Conservation (phyloP, 2,329 filamentous ascomycete genomes). For the Nemania bipapillata region DNA sequence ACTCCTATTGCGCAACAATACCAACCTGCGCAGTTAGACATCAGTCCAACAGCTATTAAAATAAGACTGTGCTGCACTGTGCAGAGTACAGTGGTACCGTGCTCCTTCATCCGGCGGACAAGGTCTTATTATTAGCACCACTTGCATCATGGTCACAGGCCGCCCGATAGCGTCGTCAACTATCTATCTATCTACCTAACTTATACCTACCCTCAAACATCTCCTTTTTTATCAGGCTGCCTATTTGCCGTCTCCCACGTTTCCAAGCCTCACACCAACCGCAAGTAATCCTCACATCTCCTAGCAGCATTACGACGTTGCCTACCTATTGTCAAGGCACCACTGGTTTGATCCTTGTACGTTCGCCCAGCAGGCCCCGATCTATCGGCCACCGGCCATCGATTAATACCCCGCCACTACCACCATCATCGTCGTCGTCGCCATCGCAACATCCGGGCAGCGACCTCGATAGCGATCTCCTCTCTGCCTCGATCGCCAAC, state of each 20-base stretch:
- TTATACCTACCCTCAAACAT: slow-evolving; percentile 5
- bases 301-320: slow-evolving; percentile 2
- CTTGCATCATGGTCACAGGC: slow-evolving; percentile 40
- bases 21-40: background rate
- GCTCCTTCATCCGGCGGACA: slow-evolving; percentile 15
- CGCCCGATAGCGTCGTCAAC: slow-evolving; percentile 19
- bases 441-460: slow-evolving; percentile 10
- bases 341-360: slow-evolving; percentile 14
- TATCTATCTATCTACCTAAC: background rate
- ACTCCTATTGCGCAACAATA: too few relatives aligned
- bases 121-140: slow-evolving; percentile 32
- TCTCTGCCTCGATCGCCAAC: slow-evolving; percentile 11
- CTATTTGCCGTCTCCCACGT: slow-evolving; percentile 26
- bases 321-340: slow-evolving; percentile 8
- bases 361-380: slow-evolving; percentile 16
- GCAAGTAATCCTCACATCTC: background rate
- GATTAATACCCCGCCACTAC: slow-evolving; percentile 44
- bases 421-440: slow-evolving; percentile 18
- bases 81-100: background rate
- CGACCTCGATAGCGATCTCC: slow-evolving; percentile 7
- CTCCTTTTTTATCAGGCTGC: slow-evolving; percentile 7
- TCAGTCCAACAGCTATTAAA: too few relatives aligned
- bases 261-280: slow-evolving; percentile 10
- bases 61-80: background rate
- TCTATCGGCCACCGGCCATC: slow-evolving; percentile 32